Evolutionary conservation across 345 rosid species (phyloP).

Genomic region (Fremontodendron californicum): DNA sequence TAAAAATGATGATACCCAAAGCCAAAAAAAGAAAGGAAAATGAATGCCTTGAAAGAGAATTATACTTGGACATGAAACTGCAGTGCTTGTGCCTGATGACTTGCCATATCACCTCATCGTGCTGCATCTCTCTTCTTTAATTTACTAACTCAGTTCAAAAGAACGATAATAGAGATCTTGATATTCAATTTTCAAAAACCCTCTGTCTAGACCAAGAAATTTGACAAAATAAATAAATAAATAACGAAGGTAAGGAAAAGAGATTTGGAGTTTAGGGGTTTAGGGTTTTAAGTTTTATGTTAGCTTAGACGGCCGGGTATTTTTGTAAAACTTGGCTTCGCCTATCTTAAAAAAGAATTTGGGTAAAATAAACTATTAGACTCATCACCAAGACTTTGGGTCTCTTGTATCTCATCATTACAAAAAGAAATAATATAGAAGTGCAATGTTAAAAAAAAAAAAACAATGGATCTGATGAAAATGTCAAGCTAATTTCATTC

Average conservation of each 20-base stretch:
- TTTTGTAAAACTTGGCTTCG: too few relatives aligned
- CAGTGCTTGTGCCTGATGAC: constrained; percentile 96
- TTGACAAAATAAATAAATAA: not conserved
- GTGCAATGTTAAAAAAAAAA: too few relatives aligned
- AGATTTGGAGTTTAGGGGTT: not conserved
- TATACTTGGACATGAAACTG: constrained; percentile 91
- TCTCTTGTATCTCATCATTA: too few relatives aligned
- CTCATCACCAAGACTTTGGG: too few relatives aligned
- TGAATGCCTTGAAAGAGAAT: not conserved
- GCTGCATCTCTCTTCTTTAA: constrained; percentile 53
- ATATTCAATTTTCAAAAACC: not conserved
- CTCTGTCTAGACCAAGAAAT: not conserved
- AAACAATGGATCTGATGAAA: too few relatives aligned
- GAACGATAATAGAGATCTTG: not conserved
- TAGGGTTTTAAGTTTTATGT: not conserved
- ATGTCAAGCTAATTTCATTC: too few relatives aligned
- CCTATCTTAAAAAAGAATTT: too few relatives aligned
- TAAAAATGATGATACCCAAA: not conserved
- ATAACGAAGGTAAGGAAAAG: not conserved
- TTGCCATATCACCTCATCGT: constrained; percentile 97
- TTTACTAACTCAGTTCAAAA: not conserved
- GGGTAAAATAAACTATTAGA: too few relatives aligned
- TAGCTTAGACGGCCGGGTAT: too few relatives aligned
- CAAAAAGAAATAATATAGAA: too few relatives aligned
- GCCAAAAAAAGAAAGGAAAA: not conserved